Base-by-base conservation (phyloP, 2,329 filamentous ascomycete genomes). In the Fusarium anguioides region DNA sequence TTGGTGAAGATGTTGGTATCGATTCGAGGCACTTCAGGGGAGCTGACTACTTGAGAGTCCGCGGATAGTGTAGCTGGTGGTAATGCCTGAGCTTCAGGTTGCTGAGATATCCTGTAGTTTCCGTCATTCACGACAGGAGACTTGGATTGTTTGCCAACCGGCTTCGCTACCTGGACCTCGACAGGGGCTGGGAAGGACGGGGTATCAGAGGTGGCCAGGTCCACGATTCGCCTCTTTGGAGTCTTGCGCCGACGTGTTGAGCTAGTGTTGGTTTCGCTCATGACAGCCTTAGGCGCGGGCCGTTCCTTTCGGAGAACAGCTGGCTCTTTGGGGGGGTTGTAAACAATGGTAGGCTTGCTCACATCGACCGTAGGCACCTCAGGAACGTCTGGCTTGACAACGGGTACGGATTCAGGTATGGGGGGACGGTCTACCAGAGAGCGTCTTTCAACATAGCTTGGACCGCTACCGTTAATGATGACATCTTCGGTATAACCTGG, bases 401-500 rank as follows among this genome's bases (percentile, higher is more conserved):
- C 89, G 0, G 94, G 93, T 10, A 94, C 89, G 35, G 87, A 89
- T 24, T 91, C 86, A 18, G 90, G 88, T 70, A 96, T 89, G 3
- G 92, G 90, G 12, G 85, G 92, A 44, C 94, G 89, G 48, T 97
- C 94, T 7, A 94, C 86, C 40, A 99, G 84, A 68, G 92, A 90
- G 73, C 93, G 93, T 75, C 89, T 90, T 81, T 99, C 96, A 17
- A 89, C 87, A 74, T 93, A 96, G n/a, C 87, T 90, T 2, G 96
- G 95, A 0, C 91, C 91, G 31, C 88, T 87, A 4, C 91, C 90
- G 76, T 99, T 96, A 71, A 99, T 95, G 42, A 93, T 83, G 60
- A 98, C 89, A 75, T 99, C 96, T 68, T 97, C 92, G 0, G 90
- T 91, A 74, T 96, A 97, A 7, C 96, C 96, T 12, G 95, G 93